Percentiles rank a stretch among this genome's conserved stretches.
Conservation (phyloP, 2,329 filamentous ascomycete species). For the Penicillium sp. region DNA sequence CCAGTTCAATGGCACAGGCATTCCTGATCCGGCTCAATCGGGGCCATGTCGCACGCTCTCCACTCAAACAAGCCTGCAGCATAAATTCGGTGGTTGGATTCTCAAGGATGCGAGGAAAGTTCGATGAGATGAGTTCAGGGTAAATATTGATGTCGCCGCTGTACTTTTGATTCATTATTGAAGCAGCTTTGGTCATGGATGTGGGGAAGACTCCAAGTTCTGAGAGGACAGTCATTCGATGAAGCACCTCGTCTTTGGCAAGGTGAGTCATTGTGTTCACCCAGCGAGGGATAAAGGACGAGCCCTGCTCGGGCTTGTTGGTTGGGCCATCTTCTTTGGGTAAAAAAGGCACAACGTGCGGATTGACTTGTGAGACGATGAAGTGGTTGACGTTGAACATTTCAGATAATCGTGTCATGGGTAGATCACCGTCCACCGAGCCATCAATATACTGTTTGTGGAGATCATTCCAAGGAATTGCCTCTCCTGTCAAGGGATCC, state of each 20-base stretch:
- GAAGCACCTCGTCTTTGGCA: conserved; percentile 77
- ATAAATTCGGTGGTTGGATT: conserved; percentile 90
- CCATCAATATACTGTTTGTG: conserved; percentile 90
- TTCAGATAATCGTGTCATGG: conserved; percentile 84
- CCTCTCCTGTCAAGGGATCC: conserved; percentile 76
- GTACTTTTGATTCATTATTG: conserved; percentile 86
- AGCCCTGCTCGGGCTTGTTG: conserved; percentile 35
- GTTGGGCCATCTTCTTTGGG: conserved; percentile 66
- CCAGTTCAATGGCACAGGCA: conserved; percentile 84
- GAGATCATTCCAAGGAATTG: conserved; percentile 81
- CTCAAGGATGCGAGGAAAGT: conserved; percentile 75
- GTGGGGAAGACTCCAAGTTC: conserved; percentile 82
- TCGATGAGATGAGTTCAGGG: conserved; percentile 73
- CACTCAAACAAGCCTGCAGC: conserved; percentile 72
- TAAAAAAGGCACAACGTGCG: conserved; percentile 87
- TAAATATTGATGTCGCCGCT: conserved; percentile 94
- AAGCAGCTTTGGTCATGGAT: conserved; percentile 74
- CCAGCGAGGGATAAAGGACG: conserved; percentile 54
- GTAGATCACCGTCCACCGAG: conserved; percentile 90
- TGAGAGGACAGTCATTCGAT: conserved; percentile 77
- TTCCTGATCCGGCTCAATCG: conserved; percentile 84
- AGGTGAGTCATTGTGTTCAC: conserved; percentile 69
- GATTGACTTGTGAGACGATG: conserved; percentile 95
- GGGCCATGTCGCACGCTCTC: conserved; percentile 89
- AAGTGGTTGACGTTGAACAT: conserved; percentile 99